Evolutionary conservation across 2,329 filamentous ascomycete genomes (phyloP).

Genomic region (Pestalotiopsis sp.): DNA sequence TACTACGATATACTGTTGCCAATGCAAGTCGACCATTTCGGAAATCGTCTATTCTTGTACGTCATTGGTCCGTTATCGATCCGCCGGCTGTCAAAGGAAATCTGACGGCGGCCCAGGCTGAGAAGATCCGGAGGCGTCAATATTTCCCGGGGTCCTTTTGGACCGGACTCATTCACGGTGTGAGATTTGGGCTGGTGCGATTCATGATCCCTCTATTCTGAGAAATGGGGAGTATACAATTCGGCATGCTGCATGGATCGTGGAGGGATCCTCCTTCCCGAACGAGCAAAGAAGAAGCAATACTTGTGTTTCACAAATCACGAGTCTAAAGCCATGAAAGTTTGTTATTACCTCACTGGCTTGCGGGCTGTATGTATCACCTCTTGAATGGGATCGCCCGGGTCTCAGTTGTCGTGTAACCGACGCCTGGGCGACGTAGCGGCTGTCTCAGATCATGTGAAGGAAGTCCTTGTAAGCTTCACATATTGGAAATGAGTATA

Average conservation of each 20-base stretch:
- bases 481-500: not conserved
- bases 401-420: not conserved
- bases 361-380: not conserved
- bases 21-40: not conserved
- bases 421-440: not conserved
- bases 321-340: slow-evolving; percentile 1
- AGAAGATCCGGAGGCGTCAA: not conserved
- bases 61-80: not conserved
- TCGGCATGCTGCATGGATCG: not conserved
- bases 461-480: not conserved
- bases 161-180: not conserved
- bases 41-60: not conserved
- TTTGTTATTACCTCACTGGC: slow-evolving; percentile 6
- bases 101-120: not conserved
- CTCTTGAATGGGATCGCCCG: not conserved
- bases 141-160: not conserved
- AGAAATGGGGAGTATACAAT: not conserved
- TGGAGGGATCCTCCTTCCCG: not conserved
- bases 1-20: not conserved
- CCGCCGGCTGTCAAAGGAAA: not conserved
- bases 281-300: not conserved
- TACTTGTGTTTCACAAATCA: slow-evolving; percentile 1
- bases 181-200: not conserved
- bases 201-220: not conserved
- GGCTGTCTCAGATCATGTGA: not conserved